Evolutionary conservation across 257 asterid species (phyloP).

Genomic region (Solanum chilense): DNA sequence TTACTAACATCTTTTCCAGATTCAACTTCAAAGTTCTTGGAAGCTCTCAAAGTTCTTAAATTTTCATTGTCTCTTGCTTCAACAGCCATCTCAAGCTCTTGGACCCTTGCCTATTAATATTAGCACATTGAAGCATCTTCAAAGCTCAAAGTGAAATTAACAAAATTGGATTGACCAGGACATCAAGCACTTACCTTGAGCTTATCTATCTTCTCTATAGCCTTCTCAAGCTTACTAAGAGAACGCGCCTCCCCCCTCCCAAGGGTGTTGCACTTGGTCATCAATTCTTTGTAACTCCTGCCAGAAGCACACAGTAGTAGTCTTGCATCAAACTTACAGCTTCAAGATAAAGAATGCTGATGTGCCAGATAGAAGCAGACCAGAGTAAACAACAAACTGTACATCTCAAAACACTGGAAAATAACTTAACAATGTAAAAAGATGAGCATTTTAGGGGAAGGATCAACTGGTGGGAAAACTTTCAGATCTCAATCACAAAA

Average conservation of each 20-base stretch:
- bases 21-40: slow-evolving; percentile 4
- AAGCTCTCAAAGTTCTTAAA: slow-evolving; percentile 44
- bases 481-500: background rate
- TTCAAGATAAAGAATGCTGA: background rate
- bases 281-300: slow-evolving; percentile 92
- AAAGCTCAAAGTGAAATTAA: background rate
- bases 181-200: slow-evolving; percentile 40
- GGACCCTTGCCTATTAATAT: slow-evolving; percentile 47
- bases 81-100: slow-evolving; percentile 45
- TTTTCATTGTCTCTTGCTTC: slow-evolving; percentile 64
- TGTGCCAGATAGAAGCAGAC: background rate
- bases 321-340: background rate
- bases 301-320: background rate
- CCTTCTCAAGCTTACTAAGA: slow-evolving; percentile 63
- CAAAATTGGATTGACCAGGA: background rate
- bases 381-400: background rate
- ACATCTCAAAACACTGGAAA: background rate
- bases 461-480: background rate
- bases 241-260: slow-evolving; percentile 90
- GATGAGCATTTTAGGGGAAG: background rate
- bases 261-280: slow-evolving; percentile 71
- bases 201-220: slow-evolving; percentile 57
- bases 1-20: background rate
- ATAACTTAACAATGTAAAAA: background rate
- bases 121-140: slow-evolving; percentile 5